Conservation (phyloP, 495 filamentous ascomycete genomes). For the Barbatosphaeria neglecta region DNA sequence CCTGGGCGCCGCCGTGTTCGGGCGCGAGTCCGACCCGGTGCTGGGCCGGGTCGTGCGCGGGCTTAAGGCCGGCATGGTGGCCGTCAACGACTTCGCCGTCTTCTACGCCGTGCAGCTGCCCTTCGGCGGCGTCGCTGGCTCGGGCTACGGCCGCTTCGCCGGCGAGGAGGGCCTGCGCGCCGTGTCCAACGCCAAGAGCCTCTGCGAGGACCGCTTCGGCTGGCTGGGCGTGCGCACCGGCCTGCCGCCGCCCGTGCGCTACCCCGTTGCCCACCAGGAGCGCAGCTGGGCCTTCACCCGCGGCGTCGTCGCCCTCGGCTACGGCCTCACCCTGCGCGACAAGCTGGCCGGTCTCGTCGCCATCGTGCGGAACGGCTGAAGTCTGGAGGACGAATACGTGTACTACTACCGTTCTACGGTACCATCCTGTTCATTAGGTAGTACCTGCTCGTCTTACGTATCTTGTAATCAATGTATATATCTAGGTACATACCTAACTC, state of each 20-base stretch:
- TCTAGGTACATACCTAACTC: too few relatives aligned
- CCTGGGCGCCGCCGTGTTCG: slow-evolving; percentile 77
- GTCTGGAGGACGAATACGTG: too few relatives aligned
- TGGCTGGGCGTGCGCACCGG: slow-evolving; percentile 52
- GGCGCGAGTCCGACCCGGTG: slow-evolving; percentile 34
- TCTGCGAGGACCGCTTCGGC: slow-evolving; percentile 64
- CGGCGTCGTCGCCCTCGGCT: slow-evolving; percentile 44
- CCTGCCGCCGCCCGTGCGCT: slow-evolving; percentile 69
- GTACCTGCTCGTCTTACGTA: too few relatives aligned
- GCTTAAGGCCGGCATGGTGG: slow-evolving; percentile 77
- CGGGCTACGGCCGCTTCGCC: slow-evolving; percentile 87
- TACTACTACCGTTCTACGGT: too few relatives aligned
- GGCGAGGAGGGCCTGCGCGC: slow-evolving; percentile 78
- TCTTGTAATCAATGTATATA: too few relatives aligned
- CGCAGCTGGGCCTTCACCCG: slow-evolving; percentile 44
- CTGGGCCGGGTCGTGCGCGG: slow-evolving; percentile 43
- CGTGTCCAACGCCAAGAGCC: slow-evolving; percentile 74
- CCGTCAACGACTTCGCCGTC: slow-evolving; percentile 86
- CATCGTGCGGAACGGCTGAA: slow-evolving; percentile 29
- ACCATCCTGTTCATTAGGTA: too few relatives aligned
- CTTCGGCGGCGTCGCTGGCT: slow-evolving; percentile 79
- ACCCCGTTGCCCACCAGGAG: slow-evolving; percentile 54
- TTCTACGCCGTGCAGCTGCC: slow-evolving; percentile 89
- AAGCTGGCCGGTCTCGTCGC: slow-evolving; percentile 28
- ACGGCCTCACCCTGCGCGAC: slow-evolving; percentile 25